Base-by-base conservation (phyloP, 495 filamentous ascomycete species). In the Tuber indicum region DNA sequence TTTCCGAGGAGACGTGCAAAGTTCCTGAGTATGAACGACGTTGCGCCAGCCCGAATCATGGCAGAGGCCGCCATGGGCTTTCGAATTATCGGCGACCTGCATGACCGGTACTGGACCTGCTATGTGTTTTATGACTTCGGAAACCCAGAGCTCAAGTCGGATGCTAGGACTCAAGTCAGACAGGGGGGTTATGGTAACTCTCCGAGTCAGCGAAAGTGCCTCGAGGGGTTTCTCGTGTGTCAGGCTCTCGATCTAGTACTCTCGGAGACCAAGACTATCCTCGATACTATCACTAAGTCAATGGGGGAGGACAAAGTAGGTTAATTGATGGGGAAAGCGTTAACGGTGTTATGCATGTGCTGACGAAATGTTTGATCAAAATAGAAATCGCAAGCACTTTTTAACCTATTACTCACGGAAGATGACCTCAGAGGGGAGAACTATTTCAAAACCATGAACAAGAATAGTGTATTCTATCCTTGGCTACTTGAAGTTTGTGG, bases 371-470 rank as follows among this genome's bases (percentile, higher is more conserved):
- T 17, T 36, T 23, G 70, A 23, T 72, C 10, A 72, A 42, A 45
- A 32, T 12, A 45, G 23, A 72, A 72, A 45, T 23, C 39, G 32
- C 39, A 72, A 45, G 41, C 43, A 72, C 70, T 41, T 42, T 72
- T 41, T 21, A 72, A 12, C 32, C 70, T 14, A 41, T 4, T 72
- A 7, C 70, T 72, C 43, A 72, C 70, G 43, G 70, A 41, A 23
- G 43, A 45, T 45, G 39, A 41, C 39, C 39, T 72, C 32, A 72
- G 70, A 42, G 70, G 70, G 9, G 70, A 72, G 43, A 72, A 72
- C 70, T 72, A 72, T 36, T 41, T 72, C 43, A 42, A 41, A 42
- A 72, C 70, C 32, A 72, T 72, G 32, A 72, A 72, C 16, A 72
- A 42, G 12, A 41, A 72, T 19, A 72, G 32, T 42, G 43, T 45